Conservation (phyloP, 176 grass and related monocot genomes). For the Themeda triandra region DNA sequence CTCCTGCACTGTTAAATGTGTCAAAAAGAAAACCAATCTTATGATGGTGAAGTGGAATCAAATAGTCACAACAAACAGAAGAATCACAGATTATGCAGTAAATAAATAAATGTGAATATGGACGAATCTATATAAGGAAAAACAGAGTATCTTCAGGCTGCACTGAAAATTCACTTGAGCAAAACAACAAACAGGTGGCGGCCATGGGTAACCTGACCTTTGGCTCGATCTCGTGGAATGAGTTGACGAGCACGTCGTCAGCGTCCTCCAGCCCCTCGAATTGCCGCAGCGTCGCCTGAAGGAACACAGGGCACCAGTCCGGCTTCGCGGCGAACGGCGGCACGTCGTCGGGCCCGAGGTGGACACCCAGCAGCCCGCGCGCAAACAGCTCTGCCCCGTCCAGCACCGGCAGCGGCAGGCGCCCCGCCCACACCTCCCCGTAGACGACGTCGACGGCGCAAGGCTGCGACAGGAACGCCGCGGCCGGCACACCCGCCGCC, state of each 20-base stretch:
- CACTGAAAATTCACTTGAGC: neutral
- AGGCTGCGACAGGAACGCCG: slow-evolving; percentile 15
- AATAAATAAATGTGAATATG: neutral
- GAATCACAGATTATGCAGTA: neutral
- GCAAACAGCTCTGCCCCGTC: neutral
- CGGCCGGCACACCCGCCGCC: neutral
- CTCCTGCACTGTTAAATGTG: neutral
- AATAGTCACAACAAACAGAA: neutral
- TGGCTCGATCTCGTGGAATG: slow-evolving; percentile 13
- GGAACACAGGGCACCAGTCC: neutral
- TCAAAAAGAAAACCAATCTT: too few relatives aligned
- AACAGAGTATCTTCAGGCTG: neutral
- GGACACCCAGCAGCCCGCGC: neutral
- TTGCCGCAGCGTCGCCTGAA: neutral
- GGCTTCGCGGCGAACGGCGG: slow-evolving; percentile 21
- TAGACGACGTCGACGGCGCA: slow-evolving; percentile 16
- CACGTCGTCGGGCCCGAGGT: neutral
- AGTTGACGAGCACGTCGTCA: slow-evolving; percentile 36
- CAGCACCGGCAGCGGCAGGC: neutral
- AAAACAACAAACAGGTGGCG: neutral
- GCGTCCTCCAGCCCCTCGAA: slow-evolving; percentile 15
- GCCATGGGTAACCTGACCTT: neutral
- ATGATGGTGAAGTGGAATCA: too few relatives aligned
- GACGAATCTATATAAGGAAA: too few relatives aligned
- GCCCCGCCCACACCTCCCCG: slow-evolving; percentile 25